phyloP scores from a whole-genome alignment of 441 rosid genomes.

The Geranium incanum region DNA sequence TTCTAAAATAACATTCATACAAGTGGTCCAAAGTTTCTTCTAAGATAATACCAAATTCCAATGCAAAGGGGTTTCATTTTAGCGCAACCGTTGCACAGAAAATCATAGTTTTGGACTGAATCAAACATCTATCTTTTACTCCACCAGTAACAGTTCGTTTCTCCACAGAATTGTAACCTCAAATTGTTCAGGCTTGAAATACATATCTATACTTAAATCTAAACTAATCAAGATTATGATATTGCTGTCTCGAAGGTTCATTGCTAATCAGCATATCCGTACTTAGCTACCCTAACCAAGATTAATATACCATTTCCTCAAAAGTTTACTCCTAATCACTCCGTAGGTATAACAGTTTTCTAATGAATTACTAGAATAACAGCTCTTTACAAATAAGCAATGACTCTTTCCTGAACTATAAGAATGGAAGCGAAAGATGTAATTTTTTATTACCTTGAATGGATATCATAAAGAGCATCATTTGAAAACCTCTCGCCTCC shows the following conservation, averaged over 20 bases:
- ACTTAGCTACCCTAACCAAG: background rate
- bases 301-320: background rate
- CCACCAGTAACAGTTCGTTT: background rate
- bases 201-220: too few relatives aligned
- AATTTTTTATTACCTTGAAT: background rate
- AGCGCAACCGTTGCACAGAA: background rate
- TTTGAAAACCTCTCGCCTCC: background rate
- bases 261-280: background rate
- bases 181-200: background rate
- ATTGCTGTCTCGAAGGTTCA: too few relatives aligned
- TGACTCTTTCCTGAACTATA: background rate
- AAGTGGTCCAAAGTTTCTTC: background rate
- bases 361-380: background rate
- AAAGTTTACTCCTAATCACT: background rate
- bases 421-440: background rate
- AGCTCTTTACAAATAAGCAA: background rate
- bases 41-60: background rate
- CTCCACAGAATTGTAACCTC: background rate
- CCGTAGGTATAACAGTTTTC: too few relatives aligned
- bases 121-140: background rate
- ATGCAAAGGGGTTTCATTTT: background rate
- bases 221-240: too few relatives aligned
- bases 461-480: background rate
- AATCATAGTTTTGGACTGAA: slow-evolving; percentile 4
- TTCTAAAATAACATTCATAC: too few relatives aligned